Percentiles rank a stretch among this genome's conserved stretches.
Conservation (phyloP, 1,139 yeast species). For the Lodderomyces margitis region DNA sequence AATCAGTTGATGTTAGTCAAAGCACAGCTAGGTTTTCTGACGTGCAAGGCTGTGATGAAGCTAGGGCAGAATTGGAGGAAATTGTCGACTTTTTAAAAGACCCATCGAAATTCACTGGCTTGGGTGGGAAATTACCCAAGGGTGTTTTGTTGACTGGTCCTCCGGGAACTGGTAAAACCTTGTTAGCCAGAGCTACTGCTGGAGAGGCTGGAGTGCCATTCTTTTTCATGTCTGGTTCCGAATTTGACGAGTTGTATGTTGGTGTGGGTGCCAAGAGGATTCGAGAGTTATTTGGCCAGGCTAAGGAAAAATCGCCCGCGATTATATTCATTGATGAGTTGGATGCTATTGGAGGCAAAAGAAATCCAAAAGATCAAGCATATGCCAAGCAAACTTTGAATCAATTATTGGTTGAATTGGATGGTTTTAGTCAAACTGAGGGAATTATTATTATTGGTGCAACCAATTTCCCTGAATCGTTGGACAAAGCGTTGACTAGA, state of each 20-base stretch:
- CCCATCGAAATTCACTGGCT: slow-evolving; percentile 91
- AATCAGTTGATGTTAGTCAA: slow-evolving; percentile 78
- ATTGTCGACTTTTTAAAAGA: slow-evolving; percentile 95
- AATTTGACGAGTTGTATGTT: slow-evolving; percentile 94
- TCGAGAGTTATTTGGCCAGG: slow-evolving; percentile 88
- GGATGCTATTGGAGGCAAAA: slow-evolving; percentile 97
- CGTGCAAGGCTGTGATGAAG: slow-evolving; percentile 98
- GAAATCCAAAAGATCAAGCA: slow-evolving; percentile 97
- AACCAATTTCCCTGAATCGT: slow-evolving; percentile 94
- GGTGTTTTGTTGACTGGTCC: slow-evolving; percentile 98
- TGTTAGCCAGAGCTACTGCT: slow-evolving; percentile 96
- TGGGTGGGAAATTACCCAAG: slow-evolving; percentile 96
- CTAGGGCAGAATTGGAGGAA: slow-evolving; percentile 94
- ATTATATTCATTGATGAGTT: slow-evolving; percentile 85
- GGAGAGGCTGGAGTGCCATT: slow-evolving; percentile 99
- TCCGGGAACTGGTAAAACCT: slow-evolving; percentile 99
- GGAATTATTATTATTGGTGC: slow-evolving; percentile 98
- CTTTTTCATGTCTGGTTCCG: slow-evolving; percentile 97
- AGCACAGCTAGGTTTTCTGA: slow-evolving; percentile 88
- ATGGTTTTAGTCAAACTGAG: slow-evolving; percentile 89
- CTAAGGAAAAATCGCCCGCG: slow-evolving; percentile 94
- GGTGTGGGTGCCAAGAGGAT: slow-evolving; percentile 99
- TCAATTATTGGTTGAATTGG: slow-evolving; percentile 92
- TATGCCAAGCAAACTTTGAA: slow-evolving; percentile 96
- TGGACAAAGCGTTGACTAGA: slow-evolving; percentile 95